These are phyloP conservation scores for Fomitopsis pinicola DNA, from an alignment of 1,284 basidiomycete genomes.

Conservation along the genomic window DNA sequence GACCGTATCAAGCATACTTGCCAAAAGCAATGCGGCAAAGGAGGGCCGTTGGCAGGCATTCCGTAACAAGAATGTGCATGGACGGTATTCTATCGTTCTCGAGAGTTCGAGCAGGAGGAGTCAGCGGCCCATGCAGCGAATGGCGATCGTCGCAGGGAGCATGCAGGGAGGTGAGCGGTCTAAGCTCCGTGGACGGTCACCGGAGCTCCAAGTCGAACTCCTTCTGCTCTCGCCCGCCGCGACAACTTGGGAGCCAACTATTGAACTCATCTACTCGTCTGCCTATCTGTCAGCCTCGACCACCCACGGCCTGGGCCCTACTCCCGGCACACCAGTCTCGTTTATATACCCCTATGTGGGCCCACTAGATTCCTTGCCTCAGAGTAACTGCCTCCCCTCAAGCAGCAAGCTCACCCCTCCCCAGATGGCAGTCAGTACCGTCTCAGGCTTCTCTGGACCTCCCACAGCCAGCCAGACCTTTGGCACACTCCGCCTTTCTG, in stretches of 20 bases:
- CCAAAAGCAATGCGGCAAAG: no score
- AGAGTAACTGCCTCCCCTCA: background rate
- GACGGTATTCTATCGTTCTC: background rate
- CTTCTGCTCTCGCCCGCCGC: background rate
- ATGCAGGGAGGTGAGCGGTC: background rate
- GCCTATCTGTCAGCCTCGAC: background rate
- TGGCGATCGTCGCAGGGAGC: background rate
- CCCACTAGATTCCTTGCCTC: background rate
- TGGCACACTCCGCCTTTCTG: background rate
- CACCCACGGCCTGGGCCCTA: background rate
- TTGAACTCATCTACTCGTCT: background rate
- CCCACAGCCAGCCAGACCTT: conserved; percentile 2
- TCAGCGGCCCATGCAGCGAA: background rate
- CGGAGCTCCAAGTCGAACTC: background rate
- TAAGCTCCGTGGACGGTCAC: background rate
- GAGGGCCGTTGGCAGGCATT: no score
- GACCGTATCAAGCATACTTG: no score
- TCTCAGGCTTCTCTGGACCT: background rate
- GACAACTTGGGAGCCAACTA: background rate
- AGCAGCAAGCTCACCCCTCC: background rate
- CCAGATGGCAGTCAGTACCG: background rate
- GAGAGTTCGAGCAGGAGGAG: background rate
- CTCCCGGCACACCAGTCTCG: background rate
- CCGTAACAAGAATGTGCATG: no score
- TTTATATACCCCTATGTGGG: background rate